These are phyloP conservation scores for Globisporangium yorkense DNA, from an alignment of 352 stramenopile genomes.

Conservation along the genomic window DNA sequence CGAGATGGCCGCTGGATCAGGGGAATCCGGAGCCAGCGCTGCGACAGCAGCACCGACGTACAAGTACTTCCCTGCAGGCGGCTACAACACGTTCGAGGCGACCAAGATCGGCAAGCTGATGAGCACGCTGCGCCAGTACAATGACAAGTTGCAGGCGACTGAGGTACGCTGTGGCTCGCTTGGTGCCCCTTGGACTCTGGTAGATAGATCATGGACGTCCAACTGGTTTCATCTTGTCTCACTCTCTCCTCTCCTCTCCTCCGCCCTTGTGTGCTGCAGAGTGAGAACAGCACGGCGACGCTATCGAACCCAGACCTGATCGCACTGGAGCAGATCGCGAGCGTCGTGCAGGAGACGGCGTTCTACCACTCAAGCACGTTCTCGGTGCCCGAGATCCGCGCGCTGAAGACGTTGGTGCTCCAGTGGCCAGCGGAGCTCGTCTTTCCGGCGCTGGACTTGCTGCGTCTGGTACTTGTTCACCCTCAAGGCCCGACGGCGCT, in stretches of 20 bases:
- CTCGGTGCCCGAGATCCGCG: conserved; percentile 41
- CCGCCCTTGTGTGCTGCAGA: not conserved
- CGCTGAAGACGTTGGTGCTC: conserved; percentile 55
- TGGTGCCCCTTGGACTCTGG: too few relatives aligned
- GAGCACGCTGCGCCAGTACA: conserved; percentile 88
- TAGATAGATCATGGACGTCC: not conserved
- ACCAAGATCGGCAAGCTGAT: conserved; percentile 91
- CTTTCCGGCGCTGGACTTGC: conserved; percentile 91
- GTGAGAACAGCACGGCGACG: conserved; percentile 10
- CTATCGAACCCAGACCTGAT: conserved; percentile 49
- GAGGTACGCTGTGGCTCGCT: conserved; percentile 11
- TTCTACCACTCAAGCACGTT: conserved; percentile 93
- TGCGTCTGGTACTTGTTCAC: conserved; percentile 87
- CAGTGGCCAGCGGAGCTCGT: conserved; percentile 66
- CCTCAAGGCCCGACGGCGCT: conserved; percentile 62
- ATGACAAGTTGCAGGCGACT: conserved; percentile 56
- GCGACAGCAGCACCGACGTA: conserved; percentile 16
- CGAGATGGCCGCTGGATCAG: conserved; percentile 1
- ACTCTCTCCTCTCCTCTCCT: conserved; percentile 21
- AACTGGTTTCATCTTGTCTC: too few relatives aligned
- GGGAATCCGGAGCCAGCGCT: conserved; percentile 2
- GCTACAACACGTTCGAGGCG: conserved; percentile 91
- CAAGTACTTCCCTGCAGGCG: conserved; percentile 67
- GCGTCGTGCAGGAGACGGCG: conserved; percentile 70
- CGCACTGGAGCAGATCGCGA: conserved; percentile 48